phyloP scores from a whole-genome alignment of 148 eudicot species.

The Salicornia ramosissima region DNA sequence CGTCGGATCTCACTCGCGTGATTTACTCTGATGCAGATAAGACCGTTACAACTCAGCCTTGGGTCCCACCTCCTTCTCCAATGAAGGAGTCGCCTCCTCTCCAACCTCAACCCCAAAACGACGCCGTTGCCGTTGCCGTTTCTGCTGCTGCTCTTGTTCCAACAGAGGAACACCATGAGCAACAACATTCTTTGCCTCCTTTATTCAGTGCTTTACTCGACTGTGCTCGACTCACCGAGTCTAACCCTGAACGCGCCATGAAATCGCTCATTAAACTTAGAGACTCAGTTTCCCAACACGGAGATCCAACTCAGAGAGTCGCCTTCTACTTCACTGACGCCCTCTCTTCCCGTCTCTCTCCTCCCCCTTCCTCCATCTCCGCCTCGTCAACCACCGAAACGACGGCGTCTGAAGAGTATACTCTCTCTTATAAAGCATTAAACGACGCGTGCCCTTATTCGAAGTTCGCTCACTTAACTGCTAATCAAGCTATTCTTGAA shows the following conservation, averaged over 20 bases:
- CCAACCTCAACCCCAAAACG: not conserved
- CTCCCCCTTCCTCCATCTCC: not conserved
- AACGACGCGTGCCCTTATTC: conserved; percentile 89
- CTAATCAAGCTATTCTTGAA: conserved; percentile 92
- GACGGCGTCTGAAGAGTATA: conserved; percentile 54
- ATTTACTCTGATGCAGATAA: conserved; percentile 39
- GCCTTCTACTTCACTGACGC: conserved; percentile 62
- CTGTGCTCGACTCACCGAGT: conserved; percentile 44
- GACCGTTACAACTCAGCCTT: conserved; percentile 22
- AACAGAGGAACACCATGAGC: too few relatives aligned
- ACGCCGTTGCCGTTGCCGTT: conserved; percentile 10
- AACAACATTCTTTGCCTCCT: conserved; percentile 31
- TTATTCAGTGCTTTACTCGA: conserved; percentile 45
- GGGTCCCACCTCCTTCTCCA: conserved; percentile 36
- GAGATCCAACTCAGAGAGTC: conserved; percentile 64
- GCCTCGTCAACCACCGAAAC: conserved; percentile 23
- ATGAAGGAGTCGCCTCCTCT: not conserved
- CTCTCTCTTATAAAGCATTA: conserved; percentile 60
- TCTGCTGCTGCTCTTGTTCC: not conserved
- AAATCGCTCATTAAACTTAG: conserved; percentile 40
- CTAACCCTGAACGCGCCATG: conserved; percentile 42
- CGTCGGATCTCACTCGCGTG: conserved; percentile 58
- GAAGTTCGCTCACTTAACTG: conserved; percentile 84
- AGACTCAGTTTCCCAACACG: conserved; percentile 38
- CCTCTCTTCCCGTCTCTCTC: conserved; percentile 37